A percentile compares a stretch with the other conserved stretches of the same genome.
These are phyloP conservation scores for Fusarium zealandicum DNA, from an alignment of 2,329 filamentous ascomycete genomes.

Conservation along the genomic window DNA sequence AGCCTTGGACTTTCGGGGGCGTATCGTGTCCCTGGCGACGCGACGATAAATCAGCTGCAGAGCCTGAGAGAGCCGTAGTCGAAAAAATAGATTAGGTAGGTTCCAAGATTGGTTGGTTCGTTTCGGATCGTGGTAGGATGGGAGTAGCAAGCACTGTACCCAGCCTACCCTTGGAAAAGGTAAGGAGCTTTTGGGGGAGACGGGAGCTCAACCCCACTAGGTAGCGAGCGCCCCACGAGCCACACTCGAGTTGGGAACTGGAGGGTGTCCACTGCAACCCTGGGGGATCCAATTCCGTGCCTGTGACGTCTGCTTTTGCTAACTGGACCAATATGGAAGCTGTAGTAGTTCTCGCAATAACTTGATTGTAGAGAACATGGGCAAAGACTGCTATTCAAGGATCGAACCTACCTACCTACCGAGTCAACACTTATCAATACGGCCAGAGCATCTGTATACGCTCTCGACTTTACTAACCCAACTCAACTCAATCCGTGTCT, in stretches of 20 bases:
- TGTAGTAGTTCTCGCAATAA: no score
- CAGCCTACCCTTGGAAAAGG: conserved; percentile 14
- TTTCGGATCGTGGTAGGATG: conserved; percentile 27
- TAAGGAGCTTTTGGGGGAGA: no score
- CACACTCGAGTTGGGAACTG: background rate
- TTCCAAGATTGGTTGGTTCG: conserved; percentile 24
- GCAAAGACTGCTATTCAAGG: no score
- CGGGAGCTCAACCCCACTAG: conserved; percentile 23
- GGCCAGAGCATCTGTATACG: background rate
- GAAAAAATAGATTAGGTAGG: conserved; percentile 19
- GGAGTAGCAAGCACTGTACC: conserved; percentile 25
- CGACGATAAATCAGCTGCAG: background rate
- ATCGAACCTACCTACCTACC: no score
- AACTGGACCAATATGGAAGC: no score
- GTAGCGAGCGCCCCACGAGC: conserved; percentile 33
- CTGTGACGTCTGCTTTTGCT: conserved; percentile 23
- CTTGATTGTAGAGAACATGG: no score
- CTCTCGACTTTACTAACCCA: no score
- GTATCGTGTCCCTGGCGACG: background rate
- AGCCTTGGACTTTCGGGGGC: background rate
- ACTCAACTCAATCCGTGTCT: no score
- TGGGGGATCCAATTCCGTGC: conserved; percentile 14
- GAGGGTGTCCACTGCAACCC: background rate
- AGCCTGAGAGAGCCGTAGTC: conserved; percentile 13
- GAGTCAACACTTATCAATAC: background rate